Conservation (phyloP, 2,329 filamentous ascomycete genomes). For the Juglanconis oblonga region DNA sequence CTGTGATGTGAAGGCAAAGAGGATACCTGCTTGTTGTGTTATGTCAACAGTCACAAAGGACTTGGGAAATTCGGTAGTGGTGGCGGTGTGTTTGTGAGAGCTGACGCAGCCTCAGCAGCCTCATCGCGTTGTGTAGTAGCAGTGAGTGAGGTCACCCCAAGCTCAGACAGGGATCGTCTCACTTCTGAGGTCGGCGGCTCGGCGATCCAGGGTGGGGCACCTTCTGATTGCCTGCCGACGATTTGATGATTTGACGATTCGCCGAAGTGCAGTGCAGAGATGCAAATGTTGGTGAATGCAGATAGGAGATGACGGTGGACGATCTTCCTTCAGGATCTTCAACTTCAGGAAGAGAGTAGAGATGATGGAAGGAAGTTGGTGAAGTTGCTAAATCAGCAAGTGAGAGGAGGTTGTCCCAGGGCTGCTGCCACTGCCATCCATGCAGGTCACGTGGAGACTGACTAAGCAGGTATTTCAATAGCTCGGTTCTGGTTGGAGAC, state of each 20-base stretch:
- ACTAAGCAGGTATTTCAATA: neutral
- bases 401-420: too few species aligned
- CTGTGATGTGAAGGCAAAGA: neutral
- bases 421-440: too few species aligned
- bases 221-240: neutral
- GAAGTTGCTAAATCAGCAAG: too few species aligned
- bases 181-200: neutral
- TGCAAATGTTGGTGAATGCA: too few species aligned
- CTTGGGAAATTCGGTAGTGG: too few species aligned
- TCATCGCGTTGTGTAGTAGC: constrained; percentile 17
- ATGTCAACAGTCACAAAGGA: neutral
- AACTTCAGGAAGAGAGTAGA: too few species aligned
- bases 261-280: too few species aligned
- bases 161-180: too few species aligned
- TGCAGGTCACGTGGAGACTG: neutral
- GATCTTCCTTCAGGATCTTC: too few species aligned
- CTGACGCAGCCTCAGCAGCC: constrained; percentile 18
- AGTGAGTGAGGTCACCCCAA: neutral
- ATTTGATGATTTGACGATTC: neutral
- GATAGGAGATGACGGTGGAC: too few species aligned
- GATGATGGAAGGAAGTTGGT: too few species aligned
- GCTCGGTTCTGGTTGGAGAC: neutral
- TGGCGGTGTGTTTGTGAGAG: neutral
- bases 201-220: too few species aligned
- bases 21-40: neutral